These are phyloP conservation scores for Cordyceps sp. DNA, from an alignment of 2,329 filamentous ascomycete genomes.

Conservation along the genomic window DNA sequence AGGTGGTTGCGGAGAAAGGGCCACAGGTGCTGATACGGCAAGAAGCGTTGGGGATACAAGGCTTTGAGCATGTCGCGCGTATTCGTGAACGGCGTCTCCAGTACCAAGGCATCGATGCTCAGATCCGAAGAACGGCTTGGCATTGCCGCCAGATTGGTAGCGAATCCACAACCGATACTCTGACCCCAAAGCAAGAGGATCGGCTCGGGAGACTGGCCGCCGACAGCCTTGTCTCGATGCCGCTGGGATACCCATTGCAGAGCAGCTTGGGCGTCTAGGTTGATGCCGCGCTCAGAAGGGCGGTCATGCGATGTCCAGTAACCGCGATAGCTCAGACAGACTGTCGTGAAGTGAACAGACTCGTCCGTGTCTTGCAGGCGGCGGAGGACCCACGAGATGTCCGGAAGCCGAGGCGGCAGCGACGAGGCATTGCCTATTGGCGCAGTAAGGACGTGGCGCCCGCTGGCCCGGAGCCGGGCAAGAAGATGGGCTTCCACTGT, in stretches of 20 bases:
- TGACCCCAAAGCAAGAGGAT: constrained; percentile 57
- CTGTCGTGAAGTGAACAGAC: constrained; percentile 26
- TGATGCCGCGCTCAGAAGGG: constrained; percentile 53
- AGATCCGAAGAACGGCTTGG: constrained; percentile 18
- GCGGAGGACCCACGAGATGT: constrained; percentile 34
- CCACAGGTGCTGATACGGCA: constrained; percentile 60
- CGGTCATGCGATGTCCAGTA: constrained; percentile 65
- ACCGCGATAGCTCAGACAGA: constrained; percentile 48
- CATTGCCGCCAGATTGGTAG: constrained; percentile 37
- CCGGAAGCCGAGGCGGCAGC: constrained; percentile 36
- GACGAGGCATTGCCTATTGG: constrained; percentile 41
- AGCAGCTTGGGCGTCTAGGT: constrained; percentile 49
- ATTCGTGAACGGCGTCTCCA: constrained; percentile 64
- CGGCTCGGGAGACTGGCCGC: constrained; percentile 9
- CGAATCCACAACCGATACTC: constrained; percentile 58
- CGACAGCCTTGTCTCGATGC: constrained; percentile 12
- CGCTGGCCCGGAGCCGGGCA: constrained; percentile 1
- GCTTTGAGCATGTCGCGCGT: constrained; percentile 53
- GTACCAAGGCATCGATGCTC: constrained; percentile 33
- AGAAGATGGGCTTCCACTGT: too few species aligned
- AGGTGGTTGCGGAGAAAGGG: constrained; percentile 54
- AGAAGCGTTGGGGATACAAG: constrained; percentile 64
- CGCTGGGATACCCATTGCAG: constrained; percentile 40
- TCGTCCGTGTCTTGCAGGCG: constrained; percentile 22
- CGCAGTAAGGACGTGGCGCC: too few species aligned